phyloP scores from a whole-genome alignment of 257 asterid species.

The Rubia yunnanensis region DNA sequence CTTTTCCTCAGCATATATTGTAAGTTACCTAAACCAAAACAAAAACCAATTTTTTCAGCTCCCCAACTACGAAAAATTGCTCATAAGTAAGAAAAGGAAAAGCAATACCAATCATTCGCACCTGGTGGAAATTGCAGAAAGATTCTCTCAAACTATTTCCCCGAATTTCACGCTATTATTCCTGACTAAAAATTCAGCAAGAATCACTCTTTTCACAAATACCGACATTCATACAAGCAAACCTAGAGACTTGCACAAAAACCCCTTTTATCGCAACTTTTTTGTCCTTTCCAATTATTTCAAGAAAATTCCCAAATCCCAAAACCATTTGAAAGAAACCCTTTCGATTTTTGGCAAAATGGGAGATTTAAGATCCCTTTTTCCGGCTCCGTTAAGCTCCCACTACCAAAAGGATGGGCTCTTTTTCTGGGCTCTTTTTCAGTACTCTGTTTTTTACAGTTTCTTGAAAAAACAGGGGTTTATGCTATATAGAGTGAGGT shows the following conservation, averaged over 20 bases:
- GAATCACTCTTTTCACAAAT: conserved; percentile 26
- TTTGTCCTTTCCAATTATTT: conserved; percentile 16
- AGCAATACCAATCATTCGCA: not conserved
- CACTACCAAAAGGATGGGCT: conserved; percentile 20
- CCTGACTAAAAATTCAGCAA: conserved; percentile 8
- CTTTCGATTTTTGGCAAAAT: conserved; percentile 8
- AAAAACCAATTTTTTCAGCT: conserved; percentile 2
- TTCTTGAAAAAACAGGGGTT: not conserved
- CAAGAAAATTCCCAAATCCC: conserved; percentile 3
- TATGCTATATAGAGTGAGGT: not conserved
- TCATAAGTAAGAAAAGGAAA: not conserved
- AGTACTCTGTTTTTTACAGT: conserved; percentile 1
- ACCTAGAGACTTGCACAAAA: conserved; percentile 27
- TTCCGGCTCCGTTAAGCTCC: conserved; percentile 18
- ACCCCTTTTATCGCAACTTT: conserved; percentile 13
- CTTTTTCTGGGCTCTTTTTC: conserved; percentile 5
- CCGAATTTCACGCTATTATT: conserved; percentile 28
- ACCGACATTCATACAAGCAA: conserved; percentile 47
- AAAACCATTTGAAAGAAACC: conserved; percentile 14
- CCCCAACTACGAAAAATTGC: conserved; percentile 15
- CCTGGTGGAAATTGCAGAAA: not conserved
- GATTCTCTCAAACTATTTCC: conserved; percentile 15
- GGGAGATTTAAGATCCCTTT: conserved; percentile 6
- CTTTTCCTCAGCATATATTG: no score
- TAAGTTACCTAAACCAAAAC: no score